Base-by-base conservation (phyloP, 805 yeast genomes). In the Crinitomyces ghanaensis region DNA sequence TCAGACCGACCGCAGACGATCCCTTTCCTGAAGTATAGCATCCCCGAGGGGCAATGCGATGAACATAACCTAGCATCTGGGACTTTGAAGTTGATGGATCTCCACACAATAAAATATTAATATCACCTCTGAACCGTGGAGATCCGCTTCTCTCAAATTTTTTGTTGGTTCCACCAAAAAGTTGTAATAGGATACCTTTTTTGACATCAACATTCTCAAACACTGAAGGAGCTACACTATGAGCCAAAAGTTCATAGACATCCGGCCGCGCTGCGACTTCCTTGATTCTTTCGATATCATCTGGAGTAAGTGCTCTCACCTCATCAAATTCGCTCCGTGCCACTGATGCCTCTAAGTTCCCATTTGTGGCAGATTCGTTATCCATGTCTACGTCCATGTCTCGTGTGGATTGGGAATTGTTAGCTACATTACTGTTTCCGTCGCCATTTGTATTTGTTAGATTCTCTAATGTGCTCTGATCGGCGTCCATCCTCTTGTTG, bases 31-130 rank as follows among this genome's bases (percentile, higher is more conserved):
- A 86, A 3, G 99, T 91, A 58, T 86, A 91, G 25, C 91, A 83
- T 45, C 98, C 98, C 53, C 98, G 70, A 28, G 99, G 99, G 1
- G 98, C 93, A 45, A 91, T 91, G 50, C 86, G 83, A 60, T 91
- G 98, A 27, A 91, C 96, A 46, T 91, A 91, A 51, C 85, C 93
- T 44, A 91, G 65, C 29, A 91, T 60, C 57, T 91, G 99, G 2
- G 98, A 91, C 54, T 91, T 91, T 8, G 96, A 77, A 2, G 99
- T 91, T 6, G 97, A 88, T 1, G 99, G 99, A 54, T 91, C 99
- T 46, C 99, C 99, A 62, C 97, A 88, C 27, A 91, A 64, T 36
- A 91, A 60, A 31, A 91, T 68, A 51, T 91, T 91, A 40, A 91
- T 76, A 53, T 91, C 99, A 30, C 99, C 99, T 64, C 99, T 72